Conservation (phyloP, 768 basidiomycete species). For the Leccinellum luteum region DNA sequence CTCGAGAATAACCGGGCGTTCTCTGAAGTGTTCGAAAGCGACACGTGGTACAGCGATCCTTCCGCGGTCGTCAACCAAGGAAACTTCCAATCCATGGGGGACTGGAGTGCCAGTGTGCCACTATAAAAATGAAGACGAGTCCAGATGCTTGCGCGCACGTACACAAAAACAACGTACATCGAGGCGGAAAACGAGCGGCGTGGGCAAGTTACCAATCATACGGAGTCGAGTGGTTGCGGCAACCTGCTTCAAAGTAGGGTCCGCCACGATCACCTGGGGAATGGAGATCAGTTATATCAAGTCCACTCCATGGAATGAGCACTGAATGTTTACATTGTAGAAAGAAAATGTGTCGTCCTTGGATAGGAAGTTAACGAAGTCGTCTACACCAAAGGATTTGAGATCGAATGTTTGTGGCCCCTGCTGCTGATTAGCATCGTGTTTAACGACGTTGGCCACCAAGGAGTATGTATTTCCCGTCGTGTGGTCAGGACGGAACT, state of each 20-base stretch:
- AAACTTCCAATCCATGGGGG: slow-evolving; percentile 1
- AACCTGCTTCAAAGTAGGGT: slow-evolving; percentile 7
- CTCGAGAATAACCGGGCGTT: not conserved
- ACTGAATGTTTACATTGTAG: not conserved
- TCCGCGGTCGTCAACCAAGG: slow-evolving; percentile 2
- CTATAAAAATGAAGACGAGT: not conserved
- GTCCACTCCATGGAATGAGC: not conserved
- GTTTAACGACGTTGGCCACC: no score
- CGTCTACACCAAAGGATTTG: not conserved
- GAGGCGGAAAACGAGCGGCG: not conserved
- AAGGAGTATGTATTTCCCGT: not conserved
- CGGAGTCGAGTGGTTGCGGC: slow-evolving; percentile 7
- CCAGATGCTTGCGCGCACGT: no score
- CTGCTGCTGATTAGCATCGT: no score
- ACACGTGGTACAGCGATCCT: not conserved
- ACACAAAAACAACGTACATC: not conserved
- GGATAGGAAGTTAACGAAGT: not conserved
- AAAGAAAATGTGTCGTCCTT: not conserved
- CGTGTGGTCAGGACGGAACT: slow-evolving; percentile 6
- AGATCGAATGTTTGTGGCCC: not conserved
- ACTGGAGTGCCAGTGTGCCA: not conserved
- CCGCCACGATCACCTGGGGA: slow-evolving; percentile 5
- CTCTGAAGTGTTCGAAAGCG: not conserved
- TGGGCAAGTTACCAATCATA: not conserved
- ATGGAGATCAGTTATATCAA: not conserved